A percentile compares a stretch with the other conserved stretches of the same genome.
Evolutionary conservation across 2,329 filamentous ascomycete genomes (phyloP).

Genomic region (Knufia petricola): DNA sequence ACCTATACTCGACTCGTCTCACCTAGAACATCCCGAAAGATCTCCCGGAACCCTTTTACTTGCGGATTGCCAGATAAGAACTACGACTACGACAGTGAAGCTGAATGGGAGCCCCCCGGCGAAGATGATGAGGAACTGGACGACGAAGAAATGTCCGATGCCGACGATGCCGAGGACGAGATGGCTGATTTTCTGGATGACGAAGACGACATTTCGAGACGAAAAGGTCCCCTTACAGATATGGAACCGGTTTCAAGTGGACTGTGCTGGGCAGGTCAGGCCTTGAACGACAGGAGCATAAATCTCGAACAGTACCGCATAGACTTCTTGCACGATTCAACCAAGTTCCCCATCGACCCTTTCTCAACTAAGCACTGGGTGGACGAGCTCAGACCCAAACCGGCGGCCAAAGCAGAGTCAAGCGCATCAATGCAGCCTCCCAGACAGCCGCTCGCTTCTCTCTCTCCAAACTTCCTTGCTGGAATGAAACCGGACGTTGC

Average conservation of each 20-base stretch:
- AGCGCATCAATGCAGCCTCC: conserved; percentile 24
- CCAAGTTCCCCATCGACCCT: conserved; percentile 59
- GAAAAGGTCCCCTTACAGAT: conserved; percentile 52
- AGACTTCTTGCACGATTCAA: conserved; percentile 40
- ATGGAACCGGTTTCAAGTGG: conserved; percentile 70
- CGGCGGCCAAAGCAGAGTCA: conserved; percentile 15
- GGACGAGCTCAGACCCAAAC: conserved; percentile 16
- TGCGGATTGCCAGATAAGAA: conserved; percentile 45
- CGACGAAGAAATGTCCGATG: conserved; percentile 52
- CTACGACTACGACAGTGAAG: conserved; percentile 59
- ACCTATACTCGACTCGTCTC: conserved; percentile 47
- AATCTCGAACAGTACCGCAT: conserved; percentile 56
- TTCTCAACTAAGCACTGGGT: conserved; percentile 76
- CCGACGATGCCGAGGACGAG: conserved; percentile 63
- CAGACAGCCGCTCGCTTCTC: conserved; percentile 19
- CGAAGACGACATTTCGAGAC: conserved; percentile 60
- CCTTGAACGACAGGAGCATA: conserved; percentile 34
- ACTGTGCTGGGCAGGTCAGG: conserved; percentile 66
- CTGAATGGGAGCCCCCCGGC: conserved; percentile 58
- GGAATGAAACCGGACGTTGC: not conserved
- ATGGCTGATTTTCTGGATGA: conserved; percentile 88
- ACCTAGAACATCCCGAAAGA: conserved; percentile 30
- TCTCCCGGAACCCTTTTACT: conserved; percentile 47
- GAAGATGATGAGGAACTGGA: conserved; percentile 63
- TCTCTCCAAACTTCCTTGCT: conserved; percentile 14